These are phyloP conservation scores for Trametes punicea DNA, from an alignment of 768 basidiomycete genomes.

Conservation along the genomic window DNA sequence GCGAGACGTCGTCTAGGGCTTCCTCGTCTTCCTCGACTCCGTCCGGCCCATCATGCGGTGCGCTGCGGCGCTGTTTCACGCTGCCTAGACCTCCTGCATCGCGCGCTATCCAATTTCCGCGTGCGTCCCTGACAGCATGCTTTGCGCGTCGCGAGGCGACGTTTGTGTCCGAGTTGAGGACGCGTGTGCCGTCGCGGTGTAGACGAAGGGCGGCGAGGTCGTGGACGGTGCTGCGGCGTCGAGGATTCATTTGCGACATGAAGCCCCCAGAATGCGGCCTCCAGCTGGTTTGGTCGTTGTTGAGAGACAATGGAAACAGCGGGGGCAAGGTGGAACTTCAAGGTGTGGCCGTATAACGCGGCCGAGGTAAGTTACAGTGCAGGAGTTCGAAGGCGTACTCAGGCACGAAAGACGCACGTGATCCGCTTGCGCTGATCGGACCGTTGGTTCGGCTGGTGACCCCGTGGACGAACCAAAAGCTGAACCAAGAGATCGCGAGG, in stretches of 20 bases:
- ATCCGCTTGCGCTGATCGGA: too few relatives aligned
- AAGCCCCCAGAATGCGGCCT: neutral
- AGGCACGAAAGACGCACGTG: neutral
- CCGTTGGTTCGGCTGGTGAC: neutral
- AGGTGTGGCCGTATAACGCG: neutral
- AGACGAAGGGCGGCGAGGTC: slow-evolving; percentile 64
- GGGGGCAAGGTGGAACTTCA: neutral
- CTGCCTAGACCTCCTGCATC: slow-evolving; percentile 57
- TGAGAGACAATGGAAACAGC: neutral
- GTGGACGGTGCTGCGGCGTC: slow-evolving; percentile 52
- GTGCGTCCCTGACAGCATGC: slow-evolving; percentile 40
- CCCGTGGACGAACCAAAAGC: neutral
- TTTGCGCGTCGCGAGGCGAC: slow-evolving; percentile 33
- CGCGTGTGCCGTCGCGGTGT: slow-evolving; percentile 61
- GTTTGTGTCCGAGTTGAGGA: slow-evolving; percentile 41
- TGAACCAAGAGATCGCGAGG: neutral
- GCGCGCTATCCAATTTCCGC: slow-evolving; percentile 63
- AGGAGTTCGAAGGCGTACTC: too few relatives aligned
- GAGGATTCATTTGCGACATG: slow-evolving; percentile 17
- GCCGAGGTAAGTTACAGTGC: too few relatives aligned
- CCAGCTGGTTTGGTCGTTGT: neutral
- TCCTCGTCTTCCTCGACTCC: slow-evolving; percentile 27
- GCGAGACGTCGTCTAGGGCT: slow-evolving; percentile 17
- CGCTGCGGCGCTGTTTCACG: slow-evolving; percentile 37
- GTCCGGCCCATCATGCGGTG: slow-evolving; percentile 22